phyloP scores from a whole-genome alignment of 352 stramenopile species.

The Phytopythium vexans region DNA sequence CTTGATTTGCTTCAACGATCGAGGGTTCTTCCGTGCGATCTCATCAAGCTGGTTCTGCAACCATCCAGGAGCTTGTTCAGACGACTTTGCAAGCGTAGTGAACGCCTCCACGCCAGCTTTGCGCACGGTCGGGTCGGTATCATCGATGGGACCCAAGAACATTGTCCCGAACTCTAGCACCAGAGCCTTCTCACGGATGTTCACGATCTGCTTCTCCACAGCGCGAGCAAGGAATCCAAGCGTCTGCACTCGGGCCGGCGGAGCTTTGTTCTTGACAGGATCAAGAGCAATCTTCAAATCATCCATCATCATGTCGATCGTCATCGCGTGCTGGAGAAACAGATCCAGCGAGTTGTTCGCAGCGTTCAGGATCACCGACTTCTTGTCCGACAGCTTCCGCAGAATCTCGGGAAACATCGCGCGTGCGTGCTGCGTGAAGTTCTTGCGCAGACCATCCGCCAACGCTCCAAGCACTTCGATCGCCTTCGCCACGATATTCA shows the following conservation, averaged over 20 bases:
- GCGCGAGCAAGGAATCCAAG: conserved; percentile 66
- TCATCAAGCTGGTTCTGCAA: conserved; percentile 62
- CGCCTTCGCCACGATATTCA: conserved; percentile 85
- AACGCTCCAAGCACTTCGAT: conserved; percentile 81
- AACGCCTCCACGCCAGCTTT: conserved; percentile 74
- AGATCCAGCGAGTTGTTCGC: conserved; percentile 83
- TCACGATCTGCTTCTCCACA: conserved; percentile 69
- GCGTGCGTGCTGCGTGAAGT: conserved; percentile 74
- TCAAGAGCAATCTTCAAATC: conserved; percentile 73
- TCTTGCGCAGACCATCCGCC: conserved; percentile 74
- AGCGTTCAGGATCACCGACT: conserved; percentile 73
- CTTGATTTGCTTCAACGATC: conserved; percentile 67
- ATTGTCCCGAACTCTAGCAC: conserved; percentile 63
- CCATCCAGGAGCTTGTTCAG: conserved; percentile 44
- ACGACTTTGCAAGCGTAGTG: conserved; percentile 51
- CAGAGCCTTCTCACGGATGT: conserved; percentile 51
- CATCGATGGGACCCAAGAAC: conserved; percentile 64
- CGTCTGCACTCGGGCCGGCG: conserved; percentile 70
- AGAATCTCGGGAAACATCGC: conserved; percentile 77
- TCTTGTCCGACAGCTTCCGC: conserved; percentile 87
- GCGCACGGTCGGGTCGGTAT: conserved; percentile 76
- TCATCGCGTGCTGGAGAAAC: conserved; percentile 78
- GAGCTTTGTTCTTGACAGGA: conserved; percentile 78
- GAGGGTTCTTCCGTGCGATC: conserved; percentile 65
- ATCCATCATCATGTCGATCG: conserved; percentile 88